Evolutionary conservation across 2,329 filamentous ascomycete species (phyloP).

Genomic region (Cladosporium austrohemisphaericum): DNA sequence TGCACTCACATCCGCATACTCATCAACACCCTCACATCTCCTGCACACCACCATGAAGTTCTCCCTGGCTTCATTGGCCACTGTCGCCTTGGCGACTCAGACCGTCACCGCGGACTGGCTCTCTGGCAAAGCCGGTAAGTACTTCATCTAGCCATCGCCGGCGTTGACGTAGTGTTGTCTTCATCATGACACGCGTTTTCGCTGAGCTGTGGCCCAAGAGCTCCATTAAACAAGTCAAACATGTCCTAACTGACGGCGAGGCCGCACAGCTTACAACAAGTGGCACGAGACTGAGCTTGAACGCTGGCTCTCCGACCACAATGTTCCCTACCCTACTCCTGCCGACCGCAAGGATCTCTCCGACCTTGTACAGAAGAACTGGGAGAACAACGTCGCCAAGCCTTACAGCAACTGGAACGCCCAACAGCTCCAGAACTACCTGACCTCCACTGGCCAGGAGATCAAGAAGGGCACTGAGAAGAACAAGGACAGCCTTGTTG

Average conservation of each 20-base stretch:
- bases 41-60: conserved; percentile 65
- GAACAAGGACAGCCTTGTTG: conserved; percentile 64
- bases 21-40: background rate
- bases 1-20: background rate
- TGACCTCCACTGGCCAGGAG: conserved; percentile 68
- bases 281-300: conserved; percentile 98
- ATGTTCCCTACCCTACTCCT: conserved; percentile 83
- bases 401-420: conserved; percentile 77
- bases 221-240: conserved; percentile 8
- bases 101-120: conserved; percentile 70
- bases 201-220: background rate
- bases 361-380: conserved; percentile 82
- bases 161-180: background rate
- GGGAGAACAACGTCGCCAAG: conserved; percentile 70
- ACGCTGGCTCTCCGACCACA: conserved; percentile 90
- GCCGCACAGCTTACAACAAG: conserved; percentile 79
- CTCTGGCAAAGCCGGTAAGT: conserved; percentile 81
- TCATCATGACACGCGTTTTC: background rate
- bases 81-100: conserved; percentile 69
- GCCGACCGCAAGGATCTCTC: conserved; percentile 94
- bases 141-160: background rate
- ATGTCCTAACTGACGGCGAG: conserved; percentile 25
- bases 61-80: conserved; percentile 62
- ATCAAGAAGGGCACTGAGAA: conserved; percentile 63
- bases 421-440: conserved; percentile 62